Evolutionary conservation across 176 grass and related monocot species (phyloP).

Genomic region (Phyllostachys edulis): DNA sequence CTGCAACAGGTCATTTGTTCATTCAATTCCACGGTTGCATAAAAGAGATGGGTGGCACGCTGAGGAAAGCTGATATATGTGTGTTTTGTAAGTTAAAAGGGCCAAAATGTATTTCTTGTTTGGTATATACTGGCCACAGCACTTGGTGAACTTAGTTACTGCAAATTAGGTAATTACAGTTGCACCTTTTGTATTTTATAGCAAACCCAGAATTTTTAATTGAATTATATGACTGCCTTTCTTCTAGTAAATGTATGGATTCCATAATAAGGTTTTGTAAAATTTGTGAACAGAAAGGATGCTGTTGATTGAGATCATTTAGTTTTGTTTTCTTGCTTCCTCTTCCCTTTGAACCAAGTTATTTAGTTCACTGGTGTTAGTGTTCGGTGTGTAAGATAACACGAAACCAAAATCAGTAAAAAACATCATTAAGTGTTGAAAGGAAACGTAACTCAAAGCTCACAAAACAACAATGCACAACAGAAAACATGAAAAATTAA

Average conservation of each 20-base stretch:
- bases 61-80: constrained; percentile 38
- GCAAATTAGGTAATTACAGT: constrained; percentile 60
- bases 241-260: constrained; percentile 33
- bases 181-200: constrained; percentile 67
- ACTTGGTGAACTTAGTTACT: constrained; percentile 61
- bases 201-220: constrained; percentile 40
- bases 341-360: background rate
- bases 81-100: constrained; percentile 51
- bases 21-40: constrained; percentile 40
- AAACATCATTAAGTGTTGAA: background rate
- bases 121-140: constrained; percentile 57
- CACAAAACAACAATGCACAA: background rate
- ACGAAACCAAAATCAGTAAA: background rate
- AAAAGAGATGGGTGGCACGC: constrained; percentile 25
- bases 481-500: background rate
- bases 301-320: constrained; percentile 11
- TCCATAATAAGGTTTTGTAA: constrained; percentile 27
- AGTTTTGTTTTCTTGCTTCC: background rate
- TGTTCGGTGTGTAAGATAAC: background rate
- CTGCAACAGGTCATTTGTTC: constrained; percentile 33
- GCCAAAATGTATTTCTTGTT: constrained; percentile 75
- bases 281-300: constrained; percentile 24
- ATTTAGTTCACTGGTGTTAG: background rate
- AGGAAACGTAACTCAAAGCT: background rate
- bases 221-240: constrained; percentile 42